phyloP scores from a whole-genome alignment of 352 stramenopile genomes.

The Pythium rishiriense region DNA sequence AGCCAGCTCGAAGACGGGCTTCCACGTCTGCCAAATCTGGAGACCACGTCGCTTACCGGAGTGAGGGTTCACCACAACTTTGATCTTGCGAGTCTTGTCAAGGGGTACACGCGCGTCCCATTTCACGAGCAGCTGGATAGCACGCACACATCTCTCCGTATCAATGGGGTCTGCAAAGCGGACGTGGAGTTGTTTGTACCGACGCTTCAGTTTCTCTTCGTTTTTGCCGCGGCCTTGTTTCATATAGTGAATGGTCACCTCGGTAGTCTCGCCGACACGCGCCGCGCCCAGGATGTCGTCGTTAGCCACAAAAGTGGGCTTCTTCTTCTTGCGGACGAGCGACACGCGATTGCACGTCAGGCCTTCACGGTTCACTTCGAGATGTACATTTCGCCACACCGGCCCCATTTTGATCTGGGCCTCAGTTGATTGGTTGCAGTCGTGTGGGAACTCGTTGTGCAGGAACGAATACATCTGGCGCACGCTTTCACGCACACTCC shows the following conservation, averaged over 20 bases:
- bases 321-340: slow-evolving; percentile 63
- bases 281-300: slow-evolving; percentile 52
- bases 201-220: slow-evolving; percentile 55
- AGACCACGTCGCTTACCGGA: slow-evolving; percentile 59
- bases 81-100: slow-evolving; percentile 52
- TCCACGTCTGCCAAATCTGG: slow-evolving; percentile 65
- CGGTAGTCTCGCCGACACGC: slow-evolving; percentile 27
- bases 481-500: slow-evolving; percentile 57
- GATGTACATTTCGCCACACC: slow-evolving; percentile 53
- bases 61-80: slow-evolving; percentile 80
- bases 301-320: slow-evolving; percentile 46
- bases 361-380: slow-evolving; percentile 56
- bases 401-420: slow-evolving; percentile 49
- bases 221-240: slow-evolving; percentile 47
- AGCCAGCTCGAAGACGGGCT: slow-evolving; percentile 54
- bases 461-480: slow-evolving; percentile 71
- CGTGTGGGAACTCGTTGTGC: slow-evolving; percentile 53
- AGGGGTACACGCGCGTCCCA: slow-evolving; percentile 71
- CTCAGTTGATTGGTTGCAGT: slow-evolving; percentile 34
- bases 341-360: slow-evolving; percentile 54
- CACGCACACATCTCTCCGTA: slow-evolving; percentile 36
- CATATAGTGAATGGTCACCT: slow-evolving; percentile 70
- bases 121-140: slow-evolving; percentile 60
- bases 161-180: slow-evolving; percentile 35
- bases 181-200: slow-evolving; percentile 46